Percentiles rank a stretch among this genome's conserved stretches.
Conservation (phyloP, 2,329 filamentous ascomycete genomes). For the Ceratocystis cacaofunesta region DNA sequence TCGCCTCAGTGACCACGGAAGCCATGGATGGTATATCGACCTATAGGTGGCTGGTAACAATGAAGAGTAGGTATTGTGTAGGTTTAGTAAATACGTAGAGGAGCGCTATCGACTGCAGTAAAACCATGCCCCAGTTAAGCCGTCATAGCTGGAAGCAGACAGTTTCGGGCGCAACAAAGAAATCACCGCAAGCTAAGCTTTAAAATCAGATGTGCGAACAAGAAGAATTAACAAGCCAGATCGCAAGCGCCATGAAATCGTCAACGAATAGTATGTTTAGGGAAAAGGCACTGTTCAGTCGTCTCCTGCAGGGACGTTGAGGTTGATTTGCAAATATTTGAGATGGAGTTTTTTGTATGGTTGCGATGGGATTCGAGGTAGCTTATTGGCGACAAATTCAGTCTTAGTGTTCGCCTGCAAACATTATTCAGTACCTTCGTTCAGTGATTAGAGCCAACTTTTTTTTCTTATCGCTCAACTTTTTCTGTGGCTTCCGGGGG, state of each 20-base stretch:
- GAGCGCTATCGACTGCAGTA: slow-evolving; percentile 8
- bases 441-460: slow-evolving; percentile 9
- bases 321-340: slow-evolving; percentile 1
- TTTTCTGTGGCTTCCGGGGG: slow-evolving; percentile 13
- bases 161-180: slow-evolving; percentile 5
- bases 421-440: not conserved
- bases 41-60: not conserved
- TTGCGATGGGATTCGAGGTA: not conserved
- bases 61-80: not conserved
- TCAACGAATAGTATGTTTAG: slow-evolving; percentile 7
- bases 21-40: slow-evolving; percentile 8
- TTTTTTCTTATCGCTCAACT: slow-evolving; percentile 16
- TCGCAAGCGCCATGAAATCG: slow-evolving; percentile 14
- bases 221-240: not conserved
- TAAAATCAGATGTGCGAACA: not conserved
- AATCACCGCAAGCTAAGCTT: not conserved
- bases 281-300: not conserved
- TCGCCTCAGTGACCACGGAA: slow-evolving; percentile 12
- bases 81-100: not conserved
- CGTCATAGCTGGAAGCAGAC: slow-evolving; percentile 9
- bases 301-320: slow-evolving; percentile 15
- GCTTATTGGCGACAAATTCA: slow-evolving; percentile 11
- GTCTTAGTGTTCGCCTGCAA: slow-evolving; percentile 5
- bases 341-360: not conserved
- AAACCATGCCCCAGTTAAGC: slow-evolving; percentile 15